Conservation (phyloP, 805 yeast species). For the Nakazawaea anatomiae region DNA sequence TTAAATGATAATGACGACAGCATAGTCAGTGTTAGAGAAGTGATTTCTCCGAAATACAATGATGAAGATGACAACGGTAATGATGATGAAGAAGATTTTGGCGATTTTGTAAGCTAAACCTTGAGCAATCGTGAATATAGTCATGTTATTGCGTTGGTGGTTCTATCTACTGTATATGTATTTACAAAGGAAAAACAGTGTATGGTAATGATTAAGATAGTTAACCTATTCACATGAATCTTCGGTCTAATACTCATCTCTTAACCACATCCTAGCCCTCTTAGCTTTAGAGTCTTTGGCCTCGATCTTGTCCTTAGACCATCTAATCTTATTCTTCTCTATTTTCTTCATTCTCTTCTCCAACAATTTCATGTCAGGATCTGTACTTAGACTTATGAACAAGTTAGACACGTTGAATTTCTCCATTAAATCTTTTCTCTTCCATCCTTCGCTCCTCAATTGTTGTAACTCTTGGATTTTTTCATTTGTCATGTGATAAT, state of each 20-base stretch:
- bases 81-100: constrained; percentile 19
- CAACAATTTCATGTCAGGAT: constrained; percentile 14
- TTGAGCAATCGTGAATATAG: neutral
- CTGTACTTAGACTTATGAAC: constrained; percentile 25
- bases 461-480: constrained; percentile 23
- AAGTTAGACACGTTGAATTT: constrained; percentile 23
- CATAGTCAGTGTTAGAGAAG: neutral
- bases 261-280: constrained; percentile 11
- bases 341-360: constrained; percentile 8
- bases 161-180: too few relatives aligned
- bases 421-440: constrained; percentile 24
- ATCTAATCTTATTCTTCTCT: neutral
- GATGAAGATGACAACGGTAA: constrained; percentile 8
- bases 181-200: too few relatives aligned
- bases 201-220: neutral
- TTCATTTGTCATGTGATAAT: constrained; percentile 19
- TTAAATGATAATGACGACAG: neutral
- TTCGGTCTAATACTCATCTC: constrained; percentile 6
- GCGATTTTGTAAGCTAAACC: constrained; percentile 19
- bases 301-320: constrained; percentile 15
- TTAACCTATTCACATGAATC: constrained; percentile 2
- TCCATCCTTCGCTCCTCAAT: constrained; percentile 22
- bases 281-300: constrained; percentile 17
- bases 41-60: neutral
- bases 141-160: too few relatives aligned